Evolutionary conservation across 352 stramenopile genomes (phyloP).

Genomic region (Aphanomyces stellatus): DNA sequence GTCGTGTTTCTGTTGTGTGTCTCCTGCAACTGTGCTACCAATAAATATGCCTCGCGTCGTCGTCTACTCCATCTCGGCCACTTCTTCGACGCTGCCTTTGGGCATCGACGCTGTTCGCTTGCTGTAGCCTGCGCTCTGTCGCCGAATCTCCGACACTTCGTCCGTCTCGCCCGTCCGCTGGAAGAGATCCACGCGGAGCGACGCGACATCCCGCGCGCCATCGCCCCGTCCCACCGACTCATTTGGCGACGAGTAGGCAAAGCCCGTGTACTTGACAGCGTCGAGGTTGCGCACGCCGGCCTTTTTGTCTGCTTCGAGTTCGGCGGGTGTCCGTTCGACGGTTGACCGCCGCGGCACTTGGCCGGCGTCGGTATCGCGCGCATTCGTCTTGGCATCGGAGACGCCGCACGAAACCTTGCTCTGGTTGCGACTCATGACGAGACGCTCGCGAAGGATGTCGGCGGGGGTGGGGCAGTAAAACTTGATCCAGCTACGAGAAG

Average conservation of each 20-base stretch:
- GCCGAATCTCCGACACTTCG: background rate
- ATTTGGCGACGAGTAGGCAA: slow-evolving; percentile 1
- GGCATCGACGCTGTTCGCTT: background rate
- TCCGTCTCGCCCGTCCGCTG: background rate
- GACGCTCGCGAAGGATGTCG: slow-evolving; percentile 54
- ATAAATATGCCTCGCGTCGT: background rate
- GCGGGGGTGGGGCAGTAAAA: slow-evolving; percentile 37
- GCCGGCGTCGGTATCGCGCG: background rate
- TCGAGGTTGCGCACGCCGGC: background rate
- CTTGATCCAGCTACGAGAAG: slow-evolving; percentile 30
- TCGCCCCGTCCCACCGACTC: background rate
- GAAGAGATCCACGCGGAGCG: slow-evolving; percentile 4
- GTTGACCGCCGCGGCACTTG: background rate
- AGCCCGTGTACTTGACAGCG: slow-evolving; percentile 8
- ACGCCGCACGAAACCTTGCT: slow-evolving; percentile 14
- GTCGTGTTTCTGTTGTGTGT: too few relatives aligned
- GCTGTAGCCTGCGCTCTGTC: background rate
- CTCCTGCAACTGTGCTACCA: too few relatives aligned
- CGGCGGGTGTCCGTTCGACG: background rate
- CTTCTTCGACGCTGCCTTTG: background rate
- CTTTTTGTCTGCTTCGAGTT: slow-evolving; percentile 3
- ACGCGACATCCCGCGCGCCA: background rate
- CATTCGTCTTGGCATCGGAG: background rate
- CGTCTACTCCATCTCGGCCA: background rate
- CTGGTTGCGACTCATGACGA: background rate